A percentile compares a stretch with the other conserved stretches of the same genome.
Evolutionary conservation across 2,329 filamentous ascomycete genomes (phyloP).

Genomic region (Colletotrichum theobromicola): DNA sequence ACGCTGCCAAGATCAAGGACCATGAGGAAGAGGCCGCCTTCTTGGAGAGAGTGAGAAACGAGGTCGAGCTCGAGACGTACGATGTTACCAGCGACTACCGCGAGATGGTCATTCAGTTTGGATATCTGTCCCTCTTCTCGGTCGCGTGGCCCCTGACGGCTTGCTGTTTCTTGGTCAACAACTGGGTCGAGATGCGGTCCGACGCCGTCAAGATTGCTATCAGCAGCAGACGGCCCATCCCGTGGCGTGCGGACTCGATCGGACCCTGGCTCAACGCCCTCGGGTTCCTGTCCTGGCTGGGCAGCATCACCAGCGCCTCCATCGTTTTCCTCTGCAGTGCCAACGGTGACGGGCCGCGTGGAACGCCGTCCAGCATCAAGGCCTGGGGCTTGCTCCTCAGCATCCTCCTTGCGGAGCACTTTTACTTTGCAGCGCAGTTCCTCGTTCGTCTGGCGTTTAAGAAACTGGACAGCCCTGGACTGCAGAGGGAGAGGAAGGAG

Average conservation of each 20-base stretch:
- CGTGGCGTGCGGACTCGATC: conserved; percentile 90
- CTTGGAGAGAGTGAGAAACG: conserved; percentile 78
- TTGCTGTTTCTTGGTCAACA: conserved; percentile 88
- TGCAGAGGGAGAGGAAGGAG: conserved; percentile 84
- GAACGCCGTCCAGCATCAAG: conserved; percentile 72
- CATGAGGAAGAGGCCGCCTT: conserved; percentile 80
- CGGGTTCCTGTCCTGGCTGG: conserved; percentile 91
- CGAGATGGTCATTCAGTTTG: conserved; percentile 89
- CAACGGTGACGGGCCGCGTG: conserved; percentile 68
- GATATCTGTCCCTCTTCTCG: conserved; percentile 89
- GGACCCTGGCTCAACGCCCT: conserved; percentile 90
- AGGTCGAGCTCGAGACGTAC: conserved; percentile 83
- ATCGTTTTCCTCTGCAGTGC: conserved; percentile 93
- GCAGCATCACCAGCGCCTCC: conserved; percentile 84
- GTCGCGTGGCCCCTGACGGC: conserved; percentile 95
- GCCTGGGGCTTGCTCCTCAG: conserved; percentile 82
- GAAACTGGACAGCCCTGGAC: conserved; percentile 84
- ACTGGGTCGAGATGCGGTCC: conserved; percentile 93
- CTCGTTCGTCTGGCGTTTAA: conserved; percentile 74
- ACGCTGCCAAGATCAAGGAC: conserved; percentile 60
- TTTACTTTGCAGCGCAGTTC: conserved; percentile 81
- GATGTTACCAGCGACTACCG: conserved; percentile 90
- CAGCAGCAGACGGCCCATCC: conserved; percentile 86
- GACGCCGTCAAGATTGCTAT: conserved; percentile 95
- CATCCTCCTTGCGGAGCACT: conserved; percentile 86